Evolutionary conservation across 805 yeast genomes (phyloP).

Genomic region (Saturnispora diversa): DNA sequence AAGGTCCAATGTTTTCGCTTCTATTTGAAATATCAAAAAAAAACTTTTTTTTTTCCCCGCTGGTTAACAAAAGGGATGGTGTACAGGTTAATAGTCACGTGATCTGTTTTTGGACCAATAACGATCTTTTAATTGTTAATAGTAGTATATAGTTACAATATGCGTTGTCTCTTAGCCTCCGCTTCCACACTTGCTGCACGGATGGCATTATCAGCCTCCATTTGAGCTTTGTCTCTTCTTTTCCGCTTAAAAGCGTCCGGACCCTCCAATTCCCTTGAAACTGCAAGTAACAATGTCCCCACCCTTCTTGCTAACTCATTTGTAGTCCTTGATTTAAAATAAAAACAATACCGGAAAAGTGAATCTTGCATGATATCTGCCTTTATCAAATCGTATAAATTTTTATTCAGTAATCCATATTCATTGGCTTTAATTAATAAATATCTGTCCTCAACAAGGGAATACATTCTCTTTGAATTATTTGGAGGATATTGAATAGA

Average conservation of each 20-base stretch:
- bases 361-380: constrained; percentile 54
- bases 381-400: constrained; percentile 55
- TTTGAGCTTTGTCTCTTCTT: constrained; percentile 14
- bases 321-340: constrained; percentile 58
- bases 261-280: constrained; percentile 63
- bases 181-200: constrained; percentile 12
- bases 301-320: constrained; percentile 67
- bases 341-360: constrained; percentile 67
- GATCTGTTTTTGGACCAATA: not conserved
- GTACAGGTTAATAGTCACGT: no score
- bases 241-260: constrained; percentile 48
- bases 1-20: constrained; percentile 6
- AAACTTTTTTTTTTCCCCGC: constrained; percentile 2
- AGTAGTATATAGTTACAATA: no score
- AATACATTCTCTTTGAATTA: constrained; percentile 66
- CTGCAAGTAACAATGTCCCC: constrained; percentile 56
- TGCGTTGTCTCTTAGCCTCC: constrained; percentile 1
- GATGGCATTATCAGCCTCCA: constrained; percentile 14
- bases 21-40: constrained; percentile 3
- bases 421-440: constrained; percentile 53
- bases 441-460: constrained; percentile 63
- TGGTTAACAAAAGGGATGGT: not conserved
- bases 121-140: no score
- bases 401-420: constrained; percentile 53
- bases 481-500: constrained; percentile 72